Conservation (phyloP, 1,139 yeast species). For the Debaryomyces nepalensis region DNA sequence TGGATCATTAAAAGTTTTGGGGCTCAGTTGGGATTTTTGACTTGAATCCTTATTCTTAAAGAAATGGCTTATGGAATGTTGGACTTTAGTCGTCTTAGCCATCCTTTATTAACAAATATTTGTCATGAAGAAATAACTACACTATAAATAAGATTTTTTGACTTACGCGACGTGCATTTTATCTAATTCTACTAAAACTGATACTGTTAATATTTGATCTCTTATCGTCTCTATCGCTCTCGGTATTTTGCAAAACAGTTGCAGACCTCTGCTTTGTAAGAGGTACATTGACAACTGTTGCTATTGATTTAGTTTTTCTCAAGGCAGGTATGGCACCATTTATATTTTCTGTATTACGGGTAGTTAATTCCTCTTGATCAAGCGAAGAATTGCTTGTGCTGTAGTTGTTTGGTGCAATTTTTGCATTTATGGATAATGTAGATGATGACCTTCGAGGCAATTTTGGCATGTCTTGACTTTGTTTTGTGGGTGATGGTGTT, state of each 20-base stretch:
- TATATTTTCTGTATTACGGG: slow-evolving; percentile 2
- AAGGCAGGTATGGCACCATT: slow-evolving; percentile 8
- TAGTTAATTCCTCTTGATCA: slow-evolving; percentile 5
- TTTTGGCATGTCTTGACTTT: slow-evolving; percentile 8
- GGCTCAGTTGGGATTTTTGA: not conserved
- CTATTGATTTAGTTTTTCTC: slow-evolving; percentile 13
- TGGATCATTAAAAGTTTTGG: not conserved
- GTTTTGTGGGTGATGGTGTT: slow-evolving; percentile 11
- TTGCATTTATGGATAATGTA: slow-evolving; percentile 38
- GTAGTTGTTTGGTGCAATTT: slow-evolving; percentile 34
- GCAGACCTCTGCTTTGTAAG: slow-evolving; percentile 10
- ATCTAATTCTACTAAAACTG: slow-evolving; percentile 41
- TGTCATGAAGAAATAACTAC: not conserved
- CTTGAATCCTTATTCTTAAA: slow-evolving; percentile 18
- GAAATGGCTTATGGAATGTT: slow-evolving; percentile 36
- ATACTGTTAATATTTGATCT: slow-evolving; percentile 24
- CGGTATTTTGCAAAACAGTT: slow-evolving; percentile 11
- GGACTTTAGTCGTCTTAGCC: slow-evolving; percentile 22
- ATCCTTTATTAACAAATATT: not conserved
- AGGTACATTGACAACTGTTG: not conserved
- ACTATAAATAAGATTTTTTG: not conserved
- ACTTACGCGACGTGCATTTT: slow-evolving; percentile 11
- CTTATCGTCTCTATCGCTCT: slow-evolving; percentile 10
- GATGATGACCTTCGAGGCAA: slow-evolving; percentile 25
- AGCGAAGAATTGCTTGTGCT: slow-evolving; percentile 18